Base-by-base conservation (phyloP, 2,329 filamentous ascomycete species). In the Colletotrichum sp. region DNA sequence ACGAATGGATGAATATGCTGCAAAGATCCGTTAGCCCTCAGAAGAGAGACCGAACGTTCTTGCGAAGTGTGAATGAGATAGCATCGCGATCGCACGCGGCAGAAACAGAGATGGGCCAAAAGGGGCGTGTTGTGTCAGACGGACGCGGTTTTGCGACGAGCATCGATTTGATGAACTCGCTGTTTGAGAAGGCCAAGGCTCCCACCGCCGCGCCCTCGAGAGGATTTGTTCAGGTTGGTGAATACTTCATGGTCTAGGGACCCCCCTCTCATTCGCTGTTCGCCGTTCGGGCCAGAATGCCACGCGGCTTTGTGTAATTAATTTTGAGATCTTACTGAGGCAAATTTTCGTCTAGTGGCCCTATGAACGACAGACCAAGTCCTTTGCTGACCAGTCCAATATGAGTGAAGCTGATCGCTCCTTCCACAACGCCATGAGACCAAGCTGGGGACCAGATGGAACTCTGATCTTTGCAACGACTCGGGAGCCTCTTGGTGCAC, bases 161-260 rank as follows among this genome's bases (percentile, higher is more conserved):
- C 82, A 98, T 99, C 86, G 97, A 98, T 87, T 88, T 98, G 83
- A 98, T 98, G 95, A 96, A 98, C 83, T 98, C 95, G 64, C 88
- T 98, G 72, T 98, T 98, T 85, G 94, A 95, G 83, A 92, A 94
- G 85, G 90, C 92, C 78, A 92, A 91, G 87, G 89, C 88, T 69
- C 89, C 89, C 78, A 85, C 87, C 69, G 88, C 87, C 78, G 85
- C 88, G 44, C 84, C 89, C 76, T 87, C 88, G 80, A 92, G 92
- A 86, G 94, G 95, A 83, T 95, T 96, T 85, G 94, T 90, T 74
- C 90, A 99, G 96, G 97, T 99, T 92, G 94, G 96, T 96, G 86
- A 88, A 81, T 82, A 84, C 78, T 79, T 86, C 82, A 85, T 79
- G 57, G 70, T 67, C 63, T 75, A 67, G 65, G 36, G 60, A 39